Evolutionary conservation across 768 basidiomycete genomes (phyloP).

Genomic region (Mycena capillaripes): DNA sequence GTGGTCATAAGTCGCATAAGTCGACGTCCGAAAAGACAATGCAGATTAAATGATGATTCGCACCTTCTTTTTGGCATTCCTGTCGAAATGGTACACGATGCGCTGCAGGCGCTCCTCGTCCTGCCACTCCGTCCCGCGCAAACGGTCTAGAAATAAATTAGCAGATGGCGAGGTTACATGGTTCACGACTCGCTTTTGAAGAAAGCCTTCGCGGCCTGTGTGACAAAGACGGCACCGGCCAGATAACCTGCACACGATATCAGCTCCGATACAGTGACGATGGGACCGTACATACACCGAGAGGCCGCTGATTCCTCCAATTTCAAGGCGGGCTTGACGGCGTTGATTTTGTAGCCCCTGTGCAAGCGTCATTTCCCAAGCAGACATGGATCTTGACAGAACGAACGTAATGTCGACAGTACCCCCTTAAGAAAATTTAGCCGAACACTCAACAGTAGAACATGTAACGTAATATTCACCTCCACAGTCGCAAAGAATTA

Average conservation of each 20-base stretch:
- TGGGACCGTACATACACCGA: slow-evolving; percentile 31
- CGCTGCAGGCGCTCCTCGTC: slow-evolving; percentile 32
- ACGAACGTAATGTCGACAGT: slow-evolving; percentile 40
- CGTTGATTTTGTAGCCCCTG: slow-evolving; percentile 38
- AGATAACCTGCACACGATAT: slow-evolving; percentile 34
- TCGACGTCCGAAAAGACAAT: not conserved
- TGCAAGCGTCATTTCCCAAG: not conserved
- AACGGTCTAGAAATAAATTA: slow-evolving; percentile 8
- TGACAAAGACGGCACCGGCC: slow-evolving; percentile 40
- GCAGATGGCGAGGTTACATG: not conserved
- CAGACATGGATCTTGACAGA: not conserved
- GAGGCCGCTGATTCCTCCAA: slow-evolving; percentile 36
- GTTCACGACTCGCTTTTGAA: slow-evolving; percentile 23
- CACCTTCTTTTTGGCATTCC: slow-evolving; percentile 42
- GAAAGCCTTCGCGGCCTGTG: slow-evolving; percentile 34
- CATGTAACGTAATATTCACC: slow-evolving; percentile 32
- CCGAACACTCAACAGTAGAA: not conserved
- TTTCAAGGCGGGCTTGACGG: slow-evolving; percentile 25
- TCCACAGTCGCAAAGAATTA: slow-evolving; percentile 49
- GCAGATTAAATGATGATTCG: not conserved
- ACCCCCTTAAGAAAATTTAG: slow-evolving; percentile 25
- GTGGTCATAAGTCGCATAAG: not conserved
- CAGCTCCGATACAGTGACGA: not conserved
- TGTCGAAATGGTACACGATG: slow-evolving; percentile 39
- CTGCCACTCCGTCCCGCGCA: slow-evolving; percentile 38